Evolutionary conservation across 2,329 filamentous ascomycete species (phyloP).

Genomic region (Claviceps pazoutovae): DNA sequence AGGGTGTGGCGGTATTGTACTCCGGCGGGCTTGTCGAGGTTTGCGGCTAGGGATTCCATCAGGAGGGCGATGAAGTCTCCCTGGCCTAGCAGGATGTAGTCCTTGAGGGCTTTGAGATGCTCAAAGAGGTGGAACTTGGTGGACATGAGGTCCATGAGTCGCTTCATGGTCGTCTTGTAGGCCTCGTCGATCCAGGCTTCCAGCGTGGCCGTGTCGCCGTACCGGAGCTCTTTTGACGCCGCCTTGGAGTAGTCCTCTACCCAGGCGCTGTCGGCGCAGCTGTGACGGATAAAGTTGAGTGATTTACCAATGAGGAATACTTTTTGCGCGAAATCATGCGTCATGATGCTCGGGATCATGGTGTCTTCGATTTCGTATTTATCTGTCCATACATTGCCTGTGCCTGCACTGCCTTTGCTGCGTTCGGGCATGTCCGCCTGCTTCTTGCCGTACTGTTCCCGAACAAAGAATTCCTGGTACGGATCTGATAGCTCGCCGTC

Average conservation of each 20-base stretch:
- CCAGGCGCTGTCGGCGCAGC: slow-evolving; percentile 87
- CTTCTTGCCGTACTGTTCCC: slow-evolving; percentile 50
- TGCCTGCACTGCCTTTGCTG: slow-evolving; percentile 30
- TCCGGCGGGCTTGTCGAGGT: slow-evolving; percentile 88
- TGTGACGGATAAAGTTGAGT: slow-evolving; percentile 93
- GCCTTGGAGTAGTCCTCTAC: slow-evolving; percentile 90
- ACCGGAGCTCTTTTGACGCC: slow-evolving; percentile 79
- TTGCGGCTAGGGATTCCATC: slow-evolving; percentile 90
- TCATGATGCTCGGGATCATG: slow-evolving; percentile 90
- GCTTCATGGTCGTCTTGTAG: slow-evolving; percentile 95
- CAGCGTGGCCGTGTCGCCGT: slow-evolving; percentile 83
- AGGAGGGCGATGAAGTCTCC: slow-evolving; percentile 94
- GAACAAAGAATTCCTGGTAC: slow-evolving; percentile 89
- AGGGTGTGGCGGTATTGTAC: slow-evolving; percentile 93
- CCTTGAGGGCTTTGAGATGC: slow-evolving; percentile 81
- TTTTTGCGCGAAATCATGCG: slow-evolving; percentile 84
- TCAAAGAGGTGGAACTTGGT: slow-evolving; percentile 91
- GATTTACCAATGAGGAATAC: slow-evolving; percentile 97
- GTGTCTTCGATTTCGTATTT: slow-evolving; percentile 77
- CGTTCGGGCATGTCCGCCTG: slow-evolving; percentile 33
- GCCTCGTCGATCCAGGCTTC: slow-evolving; percentile 92
- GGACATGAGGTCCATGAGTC: slow-evolving; percentile 84
- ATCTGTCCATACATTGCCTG: slow-evolving; percentile 93
- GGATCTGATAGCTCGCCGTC: slow-evolving; percentile 96
- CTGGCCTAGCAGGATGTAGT: slow-evolving; percentile 85